These are phyloP conservation scores for Yamadazyma kanchanaburiensis DNA, from an alignment of 1,139 yeast species.

Conservation along the genomic window DNA sequence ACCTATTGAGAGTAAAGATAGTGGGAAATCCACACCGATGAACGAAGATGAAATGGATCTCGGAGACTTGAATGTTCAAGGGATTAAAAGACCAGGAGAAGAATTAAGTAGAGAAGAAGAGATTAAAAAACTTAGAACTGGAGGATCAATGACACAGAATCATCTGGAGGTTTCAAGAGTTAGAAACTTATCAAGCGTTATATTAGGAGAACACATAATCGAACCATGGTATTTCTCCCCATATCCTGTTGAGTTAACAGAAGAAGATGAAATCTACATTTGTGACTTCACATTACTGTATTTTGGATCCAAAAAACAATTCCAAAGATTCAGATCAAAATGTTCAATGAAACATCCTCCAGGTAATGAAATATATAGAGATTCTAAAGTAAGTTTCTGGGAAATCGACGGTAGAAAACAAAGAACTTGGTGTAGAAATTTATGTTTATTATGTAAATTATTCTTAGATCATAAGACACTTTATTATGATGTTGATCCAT, in stretches of 20 bases:
- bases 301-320: slow-evolving; percentile 86
- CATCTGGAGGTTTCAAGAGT: slow-evolving; percentile 90
- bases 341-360: slow-evolving; percentile 94
- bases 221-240: slow-evolving; percentile 99
- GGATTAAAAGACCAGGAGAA: slow-evolving; percentile 62
- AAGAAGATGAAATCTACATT: slow-evolving; percentile 81
- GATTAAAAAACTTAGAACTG: slow-evolving; percentile 82
- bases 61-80: slow-evolving; percentile 83
- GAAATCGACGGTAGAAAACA: slow-evolving; percentile 97
- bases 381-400: slow-evolving; percentile 72
- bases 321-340: slow-evolving; percentile 84
- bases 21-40: slow-evolving; percentile 21
- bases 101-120: slow-evolving; percentile 85
- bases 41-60: slow-evolving; percentile 77
- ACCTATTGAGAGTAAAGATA: slow-evolving; percentile 9
- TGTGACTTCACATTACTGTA: slow-evolving; percentile 90
- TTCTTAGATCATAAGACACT: slow-evolving; percentile 93
- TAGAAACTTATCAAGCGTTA: slow-evolving; percentile 71
- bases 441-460: slow-evolving; percentile 82
- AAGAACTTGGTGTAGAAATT: slow-evolving; percentile 93
- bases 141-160: slow-evolving; percentile 95
- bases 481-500: slow-evolving; percentile 97
- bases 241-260: slow-evolving; percentile 91
- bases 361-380: slow-evolving; percentile 94
- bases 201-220: slow-evolving; percentile 85